Evolutionary conservation across 352 stramenopile species (phyloP), one percentile per base, ranked within the genome.

Genomic region (Peronospora farinosa): DNA sequence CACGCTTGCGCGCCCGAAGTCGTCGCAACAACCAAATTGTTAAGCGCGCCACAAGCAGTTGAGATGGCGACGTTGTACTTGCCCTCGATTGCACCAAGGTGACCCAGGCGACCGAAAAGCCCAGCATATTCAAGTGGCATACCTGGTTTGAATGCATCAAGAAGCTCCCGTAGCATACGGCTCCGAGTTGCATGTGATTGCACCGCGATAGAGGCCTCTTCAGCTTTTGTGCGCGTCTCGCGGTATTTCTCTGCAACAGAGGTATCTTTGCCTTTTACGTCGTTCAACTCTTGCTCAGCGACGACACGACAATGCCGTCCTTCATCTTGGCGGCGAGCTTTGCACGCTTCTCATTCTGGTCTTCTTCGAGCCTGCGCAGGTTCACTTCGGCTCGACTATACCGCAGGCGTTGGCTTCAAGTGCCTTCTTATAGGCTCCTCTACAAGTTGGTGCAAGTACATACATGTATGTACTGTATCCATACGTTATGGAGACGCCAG

Each of bases 31-130:
- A n/a, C n/a, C n/a, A n/a, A n/a, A n/a, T n/a, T n/a, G n/a, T n/a
- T n/a, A n/a, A n/a, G n/a, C n/a, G n/a, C n/a, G 28, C 86, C 80
- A 61, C 95, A 98, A 0, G 96, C 96, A 23, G 96, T 99, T 6
- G 95, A 98, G 41, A 99, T 94, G 15, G 97, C 96, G 30, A 99
- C 92, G 68, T 99, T 96, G 65, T 98, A 98, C 47, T 98, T 86
- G 39, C 71, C 78, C 44, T 95, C 78, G 58, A 99, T 98, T 1
- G 86, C 83, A 15, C 95, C 96, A 38, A 99, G 78, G 61, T 99
- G 96, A 19, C 96, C 96, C 0, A 99, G 77, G 55, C 97, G 91
- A 23, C 97, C 97, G 36, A 88, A 88, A 2, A 99, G 65, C 5
- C 96, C 96, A 33, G 89, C 95, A 10, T 88, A 85, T 1, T 79